Conservation (phyloP, 2,329 filamentous ascomycete species). For the Thermoascus crustaceus region DNA sequence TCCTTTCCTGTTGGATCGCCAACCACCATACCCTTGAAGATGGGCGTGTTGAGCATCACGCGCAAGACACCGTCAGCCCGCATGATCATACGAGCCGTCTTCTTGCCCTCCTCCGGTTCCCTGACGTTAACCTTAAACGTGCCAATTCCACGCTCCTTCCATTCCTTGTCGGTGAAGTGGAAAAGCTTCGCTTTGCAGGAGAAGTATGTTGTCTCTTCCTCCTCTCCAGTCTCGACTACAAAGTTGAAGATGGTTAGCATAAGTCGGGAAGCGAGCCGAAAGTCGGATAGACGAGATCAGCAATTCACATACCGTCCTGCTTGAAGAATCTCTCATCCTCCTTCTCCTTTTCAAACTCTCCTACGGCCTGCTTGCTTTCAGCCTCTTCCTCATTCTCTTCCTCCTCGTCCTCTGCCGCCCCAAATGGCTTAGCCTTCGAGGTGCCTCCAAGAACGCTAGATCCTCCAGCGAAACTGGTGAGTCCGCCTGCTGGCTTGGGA, state of each 20-base stretch:
- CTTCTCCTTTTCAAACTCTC: constrained; percentile 43
- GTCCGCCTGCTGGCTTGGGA: constrained; percentile 35
- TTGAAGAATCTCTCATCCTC: constrained; percentile 42
- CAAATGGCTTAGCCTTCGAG: constrained; percentile 57
- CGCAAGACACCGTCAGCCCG: constrained; percentile 82
- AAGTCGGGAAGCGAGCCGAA: not conserved
- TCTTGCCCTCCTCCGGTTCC: constrained; percentile 46
- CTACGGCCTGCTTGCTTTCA: constrained; percentile 36
- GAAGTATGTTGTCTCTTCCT: constrained; percentile 68
- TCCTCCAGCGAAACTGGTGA: constrained; percentile 62
- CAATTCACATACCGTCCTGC: constrained; percentile 63
- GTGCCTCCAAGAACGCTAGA: constrained; percentile 33
- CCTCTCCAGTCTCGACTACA: constrained; percentile 77
- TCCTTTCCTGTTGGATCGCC: constrained; percentile 56
- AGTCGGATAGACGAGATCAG: no score
- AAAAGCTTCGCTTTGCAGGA: constrained; percentile 78
- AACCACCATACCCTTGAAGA: constrained; percentile 72
- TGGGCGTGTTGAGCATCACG: constrained; percentile 75
- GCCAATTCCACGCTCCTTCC: constrained; percentile 84
- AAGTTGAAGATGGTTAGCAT: constrained; percentile 18
- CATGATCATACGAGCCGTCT: constrained; percentile 68
- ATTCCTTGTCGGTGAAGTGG: constrained; percentile 63
- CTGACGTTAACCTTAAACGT: constrained; percentile 77
- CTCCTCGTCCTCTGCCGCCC: constrained; percentile 54
- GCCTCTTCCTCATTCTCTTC: constrained; percentile 45